Evolutionary conservation across 148 eudicot species (phyloP).

Genomic region (Spergularia marina): DNA sequence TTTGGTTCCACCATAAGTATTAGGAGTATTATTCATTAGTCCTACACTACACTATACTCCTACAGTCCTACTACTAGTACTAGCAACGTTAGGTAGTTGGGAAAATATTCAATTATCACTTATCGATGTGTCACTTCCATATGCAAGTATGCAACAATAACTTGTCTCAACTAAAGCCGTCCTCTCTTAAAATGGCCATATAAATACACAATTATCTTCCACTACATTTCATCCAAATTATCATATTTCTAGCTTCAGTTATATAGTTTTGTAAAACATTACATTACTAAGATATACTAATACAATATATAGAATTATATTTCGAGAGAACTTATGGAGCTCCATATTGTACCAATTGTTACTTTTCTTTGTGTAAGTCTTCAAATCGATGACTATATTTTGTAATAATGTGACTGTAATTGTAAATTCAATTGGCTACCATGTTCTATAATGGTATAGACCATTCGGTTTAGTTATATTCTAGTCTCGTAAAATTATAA

Average conservation of each 20-base stretch:
- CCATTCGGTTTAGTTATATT: neutral
- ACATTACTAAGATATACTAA: neutral
- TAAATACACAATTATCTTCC: conserved; percentile 11
- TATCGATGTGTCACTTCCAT: conserved; percentile 20
- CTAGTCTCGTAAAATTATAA: neutral
- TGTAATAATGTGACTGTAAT: neutral
- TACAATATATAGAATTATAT: neutral
- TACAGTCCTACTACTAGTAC: neutral
- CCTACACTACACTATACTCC: neutral
- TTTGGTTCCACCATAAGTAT: neutral
- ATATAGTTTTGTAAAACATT: neutral
- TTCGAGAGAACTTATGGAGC: conserved; percentile 17
- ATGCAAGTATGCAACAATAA: neutral
- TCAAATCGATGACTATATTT: neutral
- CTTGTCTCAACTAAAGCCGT: conserved; percentile 7
- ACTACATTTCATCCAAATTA: neutral
- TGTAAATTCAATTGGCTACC: neutral
- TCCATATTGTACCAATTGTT: conserved; percentile 26
- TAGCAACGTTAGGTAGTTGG: conserved; percentile 26
- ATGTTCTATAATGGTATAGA: neutral
- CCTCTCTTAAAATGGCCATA: conserved; percentile 5
- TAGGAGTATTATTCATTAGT: conserved; percentile 18
- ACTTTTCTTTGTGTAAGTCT: conserved; percentile 28
- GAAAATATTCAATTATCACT: conserved; percentile 11
- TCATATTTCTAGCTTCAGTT: neutral